Conservation (phyloP, 169 alveolate genomes). For the Eimeria brunetti region DNA sequence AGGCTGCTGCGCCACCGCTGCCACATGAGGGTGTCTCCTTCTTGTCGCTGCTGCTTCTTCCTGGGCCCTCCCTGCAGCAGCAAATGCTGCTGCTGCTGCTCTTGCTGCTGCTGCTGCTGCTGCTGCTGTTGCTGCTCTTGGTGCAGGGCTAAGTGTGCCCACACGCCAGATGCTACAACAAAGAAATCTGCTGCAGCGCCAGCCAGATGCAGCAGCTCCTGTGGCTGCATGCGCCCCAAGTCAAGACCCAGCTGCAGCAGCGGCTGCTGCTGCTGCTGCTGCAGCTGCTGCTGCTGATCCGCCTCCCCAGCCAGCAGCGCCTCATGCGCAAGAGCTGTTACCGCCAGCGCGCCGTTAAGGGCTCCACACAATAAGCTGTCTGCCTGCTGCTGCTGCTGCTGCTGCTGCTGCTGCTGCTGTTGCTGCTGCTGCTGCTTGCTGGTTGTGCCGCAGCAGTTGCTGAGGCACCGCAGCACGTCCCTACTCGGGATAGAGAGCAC, state of each 20-base stretch:
- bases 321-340: neutral
- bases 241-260: neutral
- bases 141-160: constrained; percentile 5
- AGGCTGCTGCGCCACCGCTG: constrained; percentile 17
- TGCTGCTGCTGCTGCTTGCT: constrained; percentile 29
- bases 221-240: neutral
- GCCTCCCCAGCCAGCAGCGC: constrained; percentile 6
- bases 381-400: neutral
- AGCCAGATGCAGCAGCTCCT: neutral
- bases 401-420: constrained; percentile 33
- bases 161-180: constrained; percentile 35
- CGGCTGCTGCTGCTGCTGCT: constrained; percentile 1
- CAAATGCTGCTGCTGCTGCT: constrained; percentile 11
- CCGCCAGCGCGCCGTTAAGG: constrained; percentile 36
- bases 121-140: no score
- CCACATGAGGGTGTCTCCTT: constrained; percentile 3
- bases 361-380: constrained; percentile 15
- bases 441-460: neutral
- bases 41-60: constrained; percentile 50
- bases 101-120: constrained; percentile 45
- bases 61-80: constrained; percentile 36
- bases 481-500: constrained; percentile 29
- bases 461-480: constrained; percentile 55
- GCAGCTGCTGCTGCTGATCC: constrained; percentile 26
- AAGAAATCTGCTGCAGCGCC: constrained; percentile 38